Base-by-base conservation (phyloP, 805 yeast species). In the Candida hispaniensis region DNA sequence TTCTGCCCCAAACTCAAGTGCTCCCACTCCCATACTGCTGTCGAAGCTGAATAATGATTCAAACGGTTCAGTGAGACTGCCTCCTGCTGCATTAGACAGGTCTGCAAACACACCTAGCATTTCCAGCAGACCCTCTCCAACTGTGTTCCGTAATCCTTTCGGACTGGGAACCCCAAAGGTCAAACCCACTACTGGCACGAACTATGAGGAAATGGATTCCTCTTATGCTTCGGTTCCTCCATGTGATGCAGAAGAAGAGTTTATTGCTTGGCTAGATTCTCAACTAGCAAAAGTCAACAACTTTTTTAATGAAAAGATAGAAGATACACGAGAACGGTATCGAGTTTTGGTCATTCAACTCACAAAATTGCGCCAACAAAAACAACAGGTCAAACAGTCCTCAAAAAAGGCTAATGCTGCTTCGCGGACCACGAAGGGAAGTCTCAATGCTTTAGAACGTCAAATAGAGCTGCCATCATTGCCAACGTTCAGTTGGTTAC, bases 281-380 rank as follows among this genome's bases (percentile, higher is more conserved):
- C 78, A 82, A 51, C 58, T 76, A 15, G 43, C 34, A 4, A 78
- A 73, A 51, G 75, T 81, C 6, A 73, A 79, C 22, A 30, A 19
- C 0, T 82, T 82, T 48, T 82, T 68, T 51, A 60, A 52, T 26
- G 71, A 66, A 18, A 71, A 66, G 44, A 93, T 80, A 47, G 60
- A 63, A 17, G 77, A 70, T 14, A 72, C 70, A 1, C 62, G 71
- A 26, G 71, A 69, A 39, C 60, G 88, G 39, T 76, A 67, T 44
- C 52, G 73, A 8, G 48, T 75, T 4, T 49, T 82, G 14, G 79
- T 78, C 49, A 79, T 71, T 45, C 94, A 82, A 52, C 51, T 83
- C 26, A 66, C 66, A 39, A 76, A 75, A 46, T 51, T 79, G 38
- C 63, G 70, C 27, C 76, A 75, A 26, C 80, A 75, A 39, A 38